Conservation (phyloP, 2,329 filamentous ascomycete genomes). For the Geosmithia flava region DNA sequence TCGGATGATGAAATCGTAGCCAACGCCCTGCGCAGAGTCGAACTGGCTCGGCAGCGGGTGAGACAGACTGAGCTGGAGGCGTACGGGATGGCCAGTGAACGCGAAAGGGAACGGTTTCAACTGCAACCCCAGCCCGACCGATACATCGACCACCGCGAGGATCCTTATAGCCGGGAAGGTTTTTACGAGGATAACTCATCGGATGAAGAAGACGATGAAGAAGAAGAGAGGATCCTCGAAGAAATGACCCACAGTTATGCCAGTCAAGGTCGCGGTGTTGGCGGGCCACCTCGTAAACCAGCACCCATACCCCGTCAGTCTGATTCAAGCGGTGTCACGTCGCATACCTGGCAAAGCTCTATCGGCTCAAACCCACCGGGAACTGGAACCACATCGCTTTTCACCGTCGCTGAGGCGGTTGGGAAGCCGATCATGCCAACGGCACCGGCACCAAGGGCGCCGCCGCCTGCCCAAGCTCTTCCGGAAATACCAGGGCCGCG, state of each 20-base stretch:
- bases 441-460: constrained; percentile 17
- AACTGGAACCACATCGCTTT: constrained; percentile 43
- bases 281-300: constrained; percentile 38
- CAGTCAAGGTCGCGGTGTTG: constrained; percentile 62
- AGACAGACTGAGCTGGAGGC: constrained; percentile 63
- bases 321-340: constrained; percentile 68
- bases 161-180: constrained; percentile 24
- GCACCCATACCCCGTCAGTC: constrained; percentile 62
- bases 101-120: constrained; percentile 32
- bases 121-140: not conserved
- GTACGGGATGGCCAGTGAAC: constrained; percentile 12
- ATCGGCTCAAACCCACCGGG: constrained; percentile 53
- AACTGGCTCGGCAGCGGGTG: constrained; percentile 64
- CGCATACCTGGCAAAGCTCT: constrained; percentile 71
- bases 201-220: constrained; percentile 62
- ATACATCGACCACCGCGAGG: not conserved
- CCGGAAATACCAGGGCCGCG: constrained; percentile 27
- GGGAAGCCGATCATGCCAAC: constrained; percentile 8
- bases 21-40: constrained; percentile 52
- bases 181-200: constrained; percentile 53
- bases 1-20: constrained; percentile 33
- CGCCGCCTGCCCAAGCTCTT: constrained; percentile 35
- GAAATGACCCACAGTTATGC: constrained; percentile 79
- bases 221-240: constrained; percentile 57
- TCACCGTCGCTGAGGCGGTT: constrained; percentile 56